Percentiles rank a stretch among this genome's conserved stretches.
These are phyloP conservation scores for Trichoderma asperellum DNA, from an alignment of 2,329 filamentous ascomycete species.

Conservation along the genomic window DNA sequence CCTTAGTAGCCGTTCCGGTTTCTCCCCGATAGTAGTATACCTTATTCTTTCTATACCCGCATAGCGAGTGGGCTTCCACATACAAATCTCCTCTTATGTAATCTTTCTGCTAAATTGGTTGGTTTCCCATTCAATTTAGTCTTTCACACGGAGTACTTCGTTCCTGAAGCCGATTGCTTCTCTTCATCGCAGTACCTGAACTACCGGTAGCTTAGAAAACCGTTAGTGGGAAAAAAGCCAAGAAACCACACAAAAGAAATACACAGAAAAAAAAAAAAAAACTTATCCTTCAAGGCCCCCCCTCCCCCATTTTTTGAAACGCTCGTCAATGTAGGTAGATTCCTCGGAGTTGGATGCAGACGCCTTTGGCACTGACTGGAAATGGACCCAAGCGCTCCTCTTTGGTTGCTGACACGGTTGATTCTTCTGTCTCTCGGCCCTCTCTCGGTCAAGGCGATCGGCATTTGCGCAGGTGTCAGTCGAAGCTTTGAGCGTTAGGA, in stretches of 20 bases:
- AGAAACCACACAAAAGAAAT: background rate
- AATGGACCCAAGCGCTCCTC: background rate
- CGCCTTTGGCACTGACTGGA: background rate
- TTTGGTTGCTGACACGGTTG: background rate
- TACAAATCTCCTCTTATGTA: background rate
- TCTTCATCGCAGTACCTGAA: background rate
- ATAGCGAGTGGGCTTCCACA: no score
- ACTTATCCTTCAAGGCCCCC: background rate
- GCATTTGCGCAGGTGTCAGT: background rate
- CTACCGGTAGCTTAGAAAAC: background rate
- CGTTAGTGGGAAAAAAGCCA: background rate
- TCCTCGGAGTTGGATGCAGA: background rate
- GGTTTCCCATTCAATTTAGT: background rate
- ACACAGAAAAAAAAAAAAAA: background rate
- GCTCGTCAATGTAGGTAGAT: background rate
- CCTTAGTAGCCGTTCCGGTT: background rate
- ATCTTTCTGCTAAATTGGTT: background rate
- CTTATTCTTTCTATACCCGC: no score
- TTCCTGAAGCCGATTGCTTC: slow-evolving; percentile 6
- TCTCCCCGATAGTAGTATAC: background rate
- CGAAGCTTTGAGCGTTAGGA: background rate
- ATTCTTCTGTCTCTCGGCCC: background rate
- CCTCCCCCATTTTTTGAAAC: background rate
- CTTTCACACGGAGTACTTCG: slow-evolving; percentile 14
- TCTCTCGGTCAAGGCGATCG: background rate